Conservation (phyloP, 805 yeast genomes). For the Saturnispora silvae region DNA sequence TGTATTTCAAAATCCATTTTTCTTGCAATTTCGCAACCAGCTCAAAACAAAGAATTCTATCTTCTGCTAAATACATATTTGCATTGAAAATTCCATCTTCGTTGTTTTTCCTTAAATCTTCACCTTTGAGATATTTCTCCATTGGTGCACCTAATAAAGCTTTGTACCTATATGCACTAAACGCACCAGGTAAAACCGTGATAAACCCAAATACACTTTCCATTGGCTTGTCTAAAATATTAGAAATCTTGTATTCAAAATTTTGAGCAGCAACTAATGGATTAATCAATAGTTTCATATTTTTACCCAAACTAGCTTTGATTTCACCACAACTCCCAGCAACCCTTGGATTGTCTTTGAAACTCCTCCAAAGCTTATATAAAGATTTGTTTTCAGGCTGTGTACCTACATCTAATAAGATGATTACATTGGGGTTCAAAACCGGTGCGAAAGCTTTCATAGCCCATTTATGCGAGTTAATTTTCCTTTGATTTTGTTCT, state of each 20-base stretch:
- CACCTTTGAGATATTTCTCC: constrained; percentile 87
- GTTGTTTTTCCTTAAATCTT: constrained; percentile 53
- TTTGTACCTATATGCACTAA: constrained; percentile 81
- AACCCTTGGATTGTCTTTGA: constrained; percentile 55
- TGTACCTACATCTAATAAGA: constrained; percentile 89
- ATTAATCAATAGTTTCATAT: constrained; percentile 42
- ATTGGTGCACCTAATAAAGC: constrained; percentile 82
- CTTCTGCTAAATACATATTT: constrained; percentile 96
- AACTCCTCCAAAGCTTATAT: constrained; percentile 83
- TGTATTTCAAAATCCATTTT: constrained; percentile 74
- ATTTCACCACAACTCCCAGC: constrained; percentile 99
- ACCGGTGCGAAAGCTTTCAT: constrained; percentile 84
- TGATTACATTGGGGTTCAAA: constrained; percentile 71
- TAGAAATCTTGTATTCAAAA: constrained; percentile 93
- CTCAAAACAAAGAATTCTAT: constrained; percentile 90
- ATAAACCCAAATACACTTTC: constrained; percentile 93
- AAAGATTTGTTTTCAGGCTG: constrained; percentile 78
- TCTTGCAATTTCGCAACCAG: constrained; percentile 73
- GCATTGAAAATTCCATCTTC: constrained; percentile 81
- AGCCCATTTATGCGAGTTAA: constrained; percentile 96
- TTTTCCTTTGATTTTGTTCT: constrained; percentile 80
- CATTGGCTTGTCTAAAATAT: constrained; percentile 89
- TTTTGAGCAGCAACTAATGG: constrained; percentile 95
- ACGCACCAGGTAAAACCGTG: constrained; percentile 92
- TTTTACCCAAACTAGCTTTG: constrained; percentile 66